phyloP scores from a whole-genome alignment of 108 stramenopile species.

The Fistulifera solaris region DNA sequence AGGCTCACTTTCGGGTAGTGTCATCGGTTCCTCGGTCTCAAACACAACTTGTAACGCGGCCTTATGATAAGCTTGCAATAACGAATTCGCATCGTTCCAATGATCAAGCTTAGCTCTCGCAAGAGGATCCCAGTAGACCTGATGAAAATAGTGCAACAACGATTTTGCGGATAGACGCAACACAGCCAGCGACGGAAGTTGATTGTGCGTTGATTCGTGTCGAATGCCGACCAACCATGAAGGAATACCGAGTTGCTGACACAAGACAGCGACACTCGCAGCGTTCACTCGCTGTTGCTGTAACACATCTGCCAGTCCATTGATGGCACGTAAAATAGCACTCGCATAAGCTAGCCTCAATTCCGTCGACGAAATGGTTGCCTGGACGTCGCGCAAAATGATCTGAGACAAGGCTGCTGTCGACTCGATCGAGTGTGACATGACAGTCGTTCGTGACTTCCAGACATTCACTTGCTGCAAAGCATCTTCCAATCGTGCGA shows the following conservation, averaged over 20 bases:
- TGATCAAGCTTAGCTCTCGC: background rate
- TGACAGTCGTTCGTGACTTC: slow-evolving; percentile 35
- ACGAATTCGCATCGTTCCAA: background rate
- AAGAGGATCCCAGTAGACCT: slow-evolving; percentile 50
- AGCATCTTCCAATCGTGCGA: slow-evolving; percentile 22
- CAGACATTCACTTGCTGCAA: slow-evolving; percentile 54
- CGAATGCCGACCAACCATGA: slow-evolving; percentile 75
- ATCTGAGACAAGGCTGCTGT: slow-evolving; percentile 53
- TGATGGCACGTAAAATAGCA: slow-evolving; percentile 67
- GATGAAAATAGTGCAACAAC: slow-evolving; percentile 49
- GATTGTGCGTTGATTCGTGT: slow-evolving; percentile 76
- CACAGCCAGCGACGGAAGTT: slow-evolving; percentile 52
- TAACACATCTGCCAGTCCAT: slow-evolving; percentile 70
- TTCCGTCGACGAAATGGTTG: slow-evolving; percentile 13
- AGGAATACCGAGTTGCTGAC: slow-evolving; percentile 62
- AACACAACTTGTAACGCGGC: background rate
- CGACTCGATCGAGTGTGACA: slow-evolving; percentile 71
- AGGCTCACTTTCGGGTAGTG: background rate
- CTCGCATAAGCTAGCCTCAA: slow-evolving; percentile 61
- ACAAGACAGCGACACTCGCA: slow-evolving; percentile 46
- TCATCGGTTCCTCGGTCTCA: background rate
- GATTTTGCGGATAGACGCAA: slow-evolving; percentile 55
- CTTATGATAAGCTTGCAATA: slow-evolving; percentile 11
- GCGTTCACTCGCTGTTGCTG: slow-evolving; percentile 44
- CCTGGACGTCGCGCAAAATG: slow-evolving; percentile 37